Evolutionary conservation across 768 basidiomycete genomes (phyloP).

Genomic region (Cystofilobasidium capitatum): DNA sequence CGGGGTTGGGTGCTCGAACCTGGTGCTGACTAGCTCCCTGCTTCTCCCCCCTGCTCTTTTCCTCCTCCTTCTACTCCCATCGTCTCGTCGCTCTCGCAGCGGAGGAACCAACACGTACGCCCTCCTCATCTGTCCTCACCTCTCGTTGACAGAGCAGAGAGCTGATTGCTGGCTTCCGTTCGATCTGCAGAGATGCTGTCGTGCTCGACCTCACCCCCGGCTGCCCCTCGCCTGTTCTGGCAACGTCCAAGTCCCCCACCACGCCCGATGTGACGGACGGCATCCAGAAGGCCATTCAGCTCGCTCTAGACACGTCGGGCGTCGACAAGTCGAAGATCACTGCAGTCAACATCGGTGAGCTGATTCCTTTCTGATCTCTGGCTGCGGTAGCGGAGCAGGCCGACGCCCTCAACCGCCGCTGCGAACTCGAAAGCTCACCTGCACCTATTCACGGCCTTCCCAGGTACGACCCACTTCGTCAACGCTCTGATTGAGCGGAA

Average conservation of each 20-base stretch:
- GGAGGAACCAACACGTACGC: constrained; percentile 42
- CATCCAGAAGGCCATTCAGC: constrained; percentile 46
- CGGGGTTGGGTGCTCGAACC: not conserved
- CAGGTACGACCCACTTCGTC: constrained; percentile 43
- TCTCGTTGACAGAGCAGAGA: not conserved
- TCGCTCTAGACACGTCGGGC: not conserved
- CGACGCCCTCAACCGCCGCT: too few relatives aligned
- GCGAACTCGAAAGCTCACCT: too few relatives aligned
- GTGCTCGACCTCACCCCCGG: constrained; percentile 39
- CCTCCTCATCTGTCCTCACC: not conserved
- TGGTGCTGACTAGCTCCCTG: not conserved
- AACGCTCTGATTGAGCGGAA: constrained; percentile 56
- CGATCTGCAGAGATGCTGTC: constrained; percentile 28
- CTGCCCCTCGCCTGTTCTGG: constrained; percentile 34
- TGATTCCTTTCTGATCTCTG: not conserved
- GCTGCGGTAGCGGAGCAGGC: too few relatives aligned
- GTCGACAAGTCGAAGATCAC: not conserved
- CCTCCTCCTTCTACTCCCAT: not conserved
- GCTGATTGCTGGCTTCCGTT: not conserved
- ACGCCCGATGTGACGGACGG: constrained; percentile 53
- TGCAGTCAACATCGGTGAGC: not conserved
- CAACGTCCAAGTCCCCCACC: constrained; percentile 47
- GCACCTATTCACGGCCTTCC: too few relatives aligned
- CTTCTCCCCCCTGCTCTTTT: not conserved
- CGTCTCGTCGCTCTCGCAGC: not conserved